Evolutionary conservation across 129 eudicot genomes (phyloP), one percentile per base, ranked within the genome.

Genomic region (Chrysanthemum makinoi): DNA sequence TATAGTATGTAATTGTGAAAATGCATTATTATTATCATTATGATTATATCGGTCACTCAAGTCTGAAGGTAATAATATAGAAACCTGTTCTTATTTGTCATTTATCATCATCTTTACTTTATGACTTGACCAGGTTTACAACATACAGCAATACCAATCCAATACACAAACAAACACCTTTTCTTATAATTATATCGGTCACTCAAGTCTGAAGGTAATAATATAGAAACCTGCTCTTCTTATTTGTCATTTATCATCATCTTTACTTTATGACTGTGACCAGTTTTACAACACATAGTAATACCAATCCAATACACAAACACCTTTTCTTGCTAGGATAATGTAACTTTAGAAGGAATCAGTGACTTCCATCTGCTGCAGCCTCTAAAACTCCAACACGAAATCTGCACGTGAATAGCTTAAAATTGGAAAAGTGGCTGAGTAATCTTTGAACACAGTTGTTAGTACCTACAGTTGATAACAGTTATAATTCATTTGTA

Each of bases 321-420:
- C 75, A 67, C 69, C 62, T 52, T 56, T 61, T 75, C 16, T 74
- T 66, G 9, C 64, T 24, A 59, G 76, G 58, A 65, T 53, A 54
- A 68, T 70, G 46, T 28, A 63, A 64, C 44, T 35, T 35, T 72
- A 60, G 9, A 56, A 26, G 67, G 30, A 61, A 62, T 28, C 54
- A 43, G 48, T 50, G 16, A 65, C 65, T 52, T 33, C 76, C 60
- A 39, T 68, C 54, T 69, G 54, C 56, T 62, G 69, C 60, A 19
- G 30, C 62, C 63, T 70, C 73, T 87, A 86, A 59, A 90, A 89
- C 88, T 90, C 97, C 83, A 90, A 65, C 70, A 90, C 95, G 66
- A 90, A 68, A 74, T 81, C 97, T 90, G 67, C 82, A 72, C 14
- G 33, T 22, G 76, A 76, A 74, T 48, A 75, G 68, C n/a, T 18